These are phyloP conservation scores for Dacryopinax primogenitus DNA, from an alignment of 768 basidiomycete genomes.

Conservation along the genomic window DNA sequence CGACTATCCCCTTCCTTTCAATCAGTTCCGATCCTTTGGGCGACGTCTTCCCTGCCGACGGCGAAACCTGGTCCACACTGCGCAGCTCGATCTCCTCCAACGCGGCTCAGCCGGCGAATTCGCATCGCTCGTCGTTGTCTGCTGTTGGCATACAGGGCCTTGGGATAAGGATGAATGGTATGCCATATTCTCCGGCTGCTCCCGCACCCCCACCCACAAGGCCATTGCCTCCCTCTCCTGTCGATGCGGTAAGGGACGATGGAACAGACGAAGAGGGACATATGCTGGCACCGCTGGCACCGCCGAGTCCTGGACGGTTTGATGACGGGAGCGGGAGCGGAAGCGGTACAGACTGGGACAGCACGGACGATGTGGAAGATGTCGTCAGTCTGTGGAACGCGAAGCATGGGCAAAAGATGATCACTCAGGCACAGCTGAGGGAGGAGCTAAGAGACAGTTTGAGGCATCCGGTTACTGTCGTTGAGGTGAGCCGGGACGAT, in stretches of 20 bases:
- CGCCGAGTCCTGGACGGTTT: background rate
- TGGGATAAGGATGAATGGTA: conserved; percentile 33
- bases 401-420: conserved; percentile 14
- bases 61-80: conserved; percentile 36
- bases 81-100: background rate
- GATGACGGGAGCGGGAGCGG: conserved; percentile 20
- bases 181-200: conserved; percentile 32
- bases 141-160: background rate
- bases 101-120: background rate
- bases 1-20: background rate
- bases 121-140: background rate
- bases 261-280: background rate
- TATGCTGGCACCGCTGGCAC: background rate
- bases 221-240: no score
- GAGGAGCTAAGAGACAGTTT: background rate
- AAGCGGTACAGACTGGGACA: conserved; percentile 23
- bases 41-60: conserved; percentile 17
- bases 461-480: background rate
- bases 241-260: no score
- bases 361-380: conserved; percentile 22
- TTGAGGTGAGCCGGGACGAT: background rate
- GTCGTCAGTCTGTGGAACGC: conserved; percentile 18
- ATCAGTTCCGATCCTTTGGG: conserved; percentile 14
- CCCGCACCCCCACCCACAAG: conserved; percentile 22
- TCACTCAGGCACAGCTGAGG: background rate